Evolutionary conservation across 2,329 filamentous ascomycete genomes (phyloP), one percentile per base, ranked within the genome.

Genomic region (Neofusicoccum cordaticola): DNA sequence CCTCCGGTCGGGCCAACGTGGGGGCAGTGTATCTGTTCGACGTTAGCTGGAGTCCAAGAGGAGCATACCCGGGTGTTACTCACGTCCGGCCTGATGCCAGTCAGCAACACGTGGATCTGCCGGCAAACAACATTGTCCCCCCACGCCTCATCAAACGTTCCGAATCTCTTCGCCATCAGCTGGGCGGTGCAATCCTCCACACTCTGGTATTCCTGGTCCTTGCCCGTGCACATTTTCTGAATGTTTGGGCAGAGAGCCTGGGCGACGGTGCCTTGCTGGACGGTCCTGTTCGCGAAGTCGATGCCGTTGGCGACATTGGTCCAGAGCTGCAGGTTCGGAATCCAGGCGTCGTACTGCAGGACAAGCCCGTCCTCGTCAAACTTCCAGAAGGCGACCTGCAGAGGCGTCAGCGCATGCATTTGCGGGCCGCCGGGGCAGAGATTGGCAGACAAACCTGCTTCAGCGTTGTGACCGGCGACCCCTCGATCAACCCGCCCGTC

Each of bases 81-180:
- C 41, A 69, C 68, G 13, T 71, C 68, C 11, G 72, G 72, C 34
- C 71, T 47, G 15, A 72, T 65, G 17, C 57, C 52, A 1, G 73
- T 71, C 31, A 82, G 70, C 19, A 81, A 70, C 31, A 80, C 65
- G 67, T 81, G 80, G 45, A 81, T 78, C 7, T 70, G 73, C 2
- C 79, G 71, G 67, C 78, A 82, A 31, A 78, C 78, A 8, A 81
- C 69, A 58, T 80, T 81, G 66, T 82, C 78, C 9, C 77, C 79
- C 77, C 78, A 81, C 0, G 75, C 75, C 66, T 80, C 75, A 60
- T 80, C 77, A 62, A 79, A 81, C 37, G 68, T 76, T 1, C 79
- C 79, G 62, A 77, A 80, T 0, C 70, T 66, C 69, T 79, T 79
- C 42, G 63, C 19, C 9, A 70, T 70, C 37, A 81, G 67, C 5